phyloP scores from a whole-genome alignment of 2,329 filamentous ascomycete species.

The Neopestalotiopsis rosae region DNA sequence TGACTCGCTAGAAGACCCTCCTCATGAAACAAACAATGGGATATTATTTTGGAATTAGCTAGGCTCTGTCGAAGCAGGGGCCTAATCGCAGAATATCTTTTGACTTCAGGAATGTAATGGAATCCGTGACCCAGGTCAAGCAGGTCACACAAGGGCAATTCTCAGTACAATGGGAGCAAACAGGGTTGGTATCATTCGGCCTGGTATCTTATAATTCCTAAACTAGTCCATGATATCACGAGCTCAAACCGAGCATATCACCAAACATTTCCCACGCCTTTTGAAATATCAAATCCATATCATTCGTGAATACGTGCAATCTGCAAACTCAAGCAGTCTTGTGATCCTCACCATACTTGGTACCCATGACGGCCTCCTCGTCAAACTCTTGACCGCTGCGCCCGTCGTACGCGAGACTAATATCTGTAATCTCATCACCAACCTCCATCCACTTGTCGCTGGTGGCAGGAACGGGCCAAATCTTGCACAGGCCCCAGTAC shows the following conservation, averaged over 20 bases:
- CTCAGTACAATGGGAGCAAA: background rate
- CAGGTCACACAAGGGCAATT: no score
- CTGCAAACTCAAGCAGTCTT: background rate
- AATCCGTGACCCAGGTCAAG: no score
- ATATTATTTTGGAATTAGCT: no score
- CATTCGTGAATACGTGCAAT: background rate
- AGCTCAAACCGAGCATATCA: background rate
- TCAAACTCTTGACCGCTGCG: conserved; percentile 43
- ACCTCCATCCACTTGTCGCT: conserved; percentile 69
- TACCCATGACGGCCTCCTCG: conserved; percentile 38
- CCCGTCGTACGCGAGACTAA: conserved; percentile 52
- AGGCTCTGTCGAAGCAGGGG: no score
- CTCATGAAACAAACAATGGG: no score
- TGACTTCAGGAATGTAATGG: no score
- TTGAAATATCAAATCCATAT: background rate
- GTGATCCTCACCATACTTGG: conserved; percentile 26
- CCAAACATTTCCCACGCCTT: background rate
- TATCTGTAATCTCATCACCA: conserved; percentile 55
- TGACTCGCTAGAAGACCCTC: no score
- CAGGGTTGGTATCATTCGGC: background rate
- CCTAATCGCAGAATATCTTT: no score
- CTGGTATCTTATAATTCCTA: background rate
- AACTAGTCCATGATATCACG: background rate
- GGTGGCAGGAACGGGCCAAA: conserved; percentile 76
- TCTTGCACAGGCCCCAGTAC: conserved; percentile 73